Conservation (phyloP, 805 yeast genomes). For the Candida nitratophila region DNA sequence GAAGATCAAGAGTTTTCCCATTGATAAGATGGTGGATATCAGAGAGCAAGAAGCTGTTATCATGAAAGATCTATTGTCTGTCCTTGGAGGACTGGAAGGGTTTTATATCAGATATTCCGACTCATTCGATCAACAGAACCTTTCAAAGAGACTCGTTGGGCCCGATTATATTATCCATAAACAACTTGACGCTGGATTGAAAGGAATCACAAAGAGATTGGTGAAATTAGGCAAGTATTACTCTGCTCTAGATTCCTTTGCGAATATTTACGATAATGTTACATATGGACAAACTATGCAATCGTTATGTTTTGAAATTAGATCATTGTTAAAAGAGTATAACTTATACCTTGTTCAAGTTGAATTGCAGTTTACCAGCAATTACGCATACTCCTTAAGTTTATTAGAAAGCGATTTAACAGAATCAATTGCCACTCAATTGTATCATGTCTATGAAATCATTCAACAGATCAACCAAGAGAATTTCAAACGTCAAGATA, state of each 20-base stretch:
- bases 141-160: conserved; percentile 43
- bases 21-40: conserved; percentile 38
- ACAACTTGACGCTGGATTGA: conserved; percentile 65
- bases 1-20: conserved; percentile 27
- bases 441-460: conserved; percentile 55
- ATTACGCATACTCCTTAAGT: conserved; percentile 50
- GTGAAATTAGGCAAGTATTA: conserved; percentile 58
- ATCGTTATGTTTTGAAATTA: conserved; percentile 56
- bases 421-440: conserved; percentile 25
- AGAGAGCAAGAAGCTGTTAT: conserved; percentile 68
- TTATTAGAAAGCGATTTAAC: conserved; percentile 46
- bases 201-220: conserved; percentile 58
- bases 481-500: conserved; percentile 31
- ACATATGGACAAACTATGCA: conserved; percentile 69
- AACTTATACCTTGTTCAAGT: conserved; percentile 17
- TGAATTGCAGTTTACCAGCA: conserved; percentile 35
- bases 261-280: conserved; percentile 48
- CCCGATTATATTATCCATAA: conserved; percentile 73
- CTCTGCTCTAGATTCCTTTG: conserved; percentile 49
- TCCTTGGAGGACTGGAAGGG: conserved; percentile 73
- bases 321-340: conserved; percentile 33
- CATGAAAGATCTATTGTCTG: conserved; percentile 60
- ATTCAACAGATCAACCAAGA: conserved; percentile 43
- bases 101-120: conserved; percentile 63
- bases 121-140: conserved; percentile 41